Evolutionary conservation across 164 flowering plant genomes (phyloP).

Genomic region (Chimonanthus praecox): DNA sequence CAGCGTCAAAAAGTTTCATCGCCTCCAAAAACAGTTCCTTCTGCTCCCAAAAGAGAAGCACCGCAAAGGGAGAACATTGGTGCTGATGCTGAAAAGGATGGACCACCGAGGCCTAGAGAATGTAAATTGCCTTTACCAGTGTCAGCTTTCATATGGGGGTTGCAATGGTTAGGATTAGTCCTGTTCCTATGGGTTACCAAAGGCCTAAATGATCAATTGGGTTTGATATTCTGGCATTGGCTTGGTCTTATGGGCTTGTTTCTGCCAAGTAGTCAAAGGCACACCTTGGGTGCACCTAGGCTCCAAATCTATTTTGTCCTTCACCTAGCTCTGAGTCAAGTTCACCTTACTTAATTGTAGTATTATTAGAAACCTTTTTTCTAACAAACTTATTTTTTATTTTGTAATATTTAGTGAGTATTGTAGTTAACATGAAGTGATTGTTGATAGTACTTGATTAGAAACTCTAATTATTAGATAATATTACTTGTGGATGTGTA

Average conservation of each 20-base stretch:
- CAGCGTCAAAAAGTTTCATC: conserved; percentile 60
- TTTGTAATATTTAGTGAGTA: too few relatives aligned
- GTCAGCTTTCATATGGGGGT: neutral
- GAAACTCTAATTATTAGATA: too few relatives aligned
- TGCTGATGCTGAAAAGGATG: conserved; percentile 67
- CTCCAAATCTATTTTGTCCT: too few relatives aligned
- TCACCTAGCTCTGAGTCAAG: too few relatives aligned
- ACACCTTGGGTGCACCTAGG: too few relatives aligned
- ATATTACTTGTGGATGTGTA: too few relatives aligned
- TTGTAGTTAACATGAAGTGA: too few relatives aligned
- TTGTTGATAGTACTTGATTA: too few relatives aligned
- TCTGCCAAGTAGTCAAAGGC: neutral
- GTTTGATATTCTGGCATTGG: neutral
- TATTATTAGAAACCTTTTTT: too few relatives aligned
- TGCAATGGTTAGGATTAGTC: neutral
- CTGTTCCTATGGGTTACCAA: neutral
- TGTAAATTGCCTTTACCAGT: conserved; percentile 28
- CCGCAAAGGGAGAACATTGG: conserved; percentile 42
- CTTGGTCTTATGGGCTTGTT: neutral
- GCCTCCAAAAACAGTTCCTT: conserved; percentile 52
- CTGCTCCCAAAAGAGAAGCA: conserved; percentile 58
- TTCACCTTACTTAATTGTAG: too few relatives aligned
- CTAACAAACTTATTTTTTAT: too few relatives aligned
- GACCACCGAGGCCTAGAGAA: conserved; percentile 51
- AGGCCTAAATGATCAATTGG: neutral